Percentiles rank a stretch among this genome's conserved stretches.
These are phyloP conservation scores for Trichoderma reesei DNA, from an alignment of 495 filamentous ascomycete genomes.

Conservation along the genomic window DNA sequence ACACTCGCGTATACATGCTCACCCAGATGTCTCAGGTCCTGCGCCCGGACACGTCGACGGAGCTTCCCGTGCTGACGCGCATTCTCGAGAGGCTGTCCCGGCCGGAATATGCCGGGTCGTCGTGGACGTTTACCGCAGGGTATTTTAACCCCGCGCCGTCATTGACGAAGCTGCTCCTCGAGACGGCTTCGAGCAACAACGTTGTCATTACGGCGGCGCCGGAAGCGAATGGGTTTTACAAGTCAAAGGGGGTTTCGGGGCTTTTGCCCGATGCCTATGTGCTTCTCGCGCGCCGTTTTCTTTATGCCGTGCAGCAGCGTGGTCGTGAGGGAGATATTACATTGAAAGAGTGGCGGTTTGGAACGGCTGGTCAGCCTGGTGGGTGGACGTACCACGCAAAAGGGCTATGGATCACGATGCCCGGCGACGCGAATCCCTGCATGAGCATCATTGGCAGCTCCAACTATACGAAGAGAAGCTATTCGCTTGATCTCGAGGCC, in stretches of 20 bases:
- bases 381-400: conserved; percentile 99
- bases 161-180: conserved; percentile 67
- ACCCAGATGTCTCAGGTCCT: conserved; percentile 79
- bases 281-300: conserved; percentile 70
- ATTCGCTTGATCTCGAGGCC: conserved; percentile 81
- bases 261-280: conserved; percentile 90
- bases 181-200: conserved; percentile 54
- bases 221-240: conserved; percentile 91
- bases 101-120: conserved; percentile 51
- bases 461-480: conserved; percentile 93
- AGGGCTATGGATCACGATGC: conserved; percentile 83
- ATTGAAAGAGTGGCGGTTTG: conserved; percentile 81
- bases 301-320: conserved; percentile 54
- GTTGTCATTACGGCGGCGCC: conserved; percentile 92
- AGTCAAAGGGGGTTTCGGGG: conserved; percentile 75
- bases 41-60: conserved; percentile 71
- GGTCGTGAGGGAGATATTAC: conserved; percentile 52
- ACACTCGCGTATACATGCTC: conserved; percentile 77
- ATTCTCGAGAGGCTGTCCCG: conserved; percentile 57
- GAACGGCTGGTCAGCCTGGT: conserved; percentile 64
- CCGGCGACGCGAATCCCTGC: conserved; percentile 48
- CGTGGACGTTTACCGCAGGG: conserved; percentile 93
- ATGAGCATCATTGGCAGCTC: conserved; percentile 80
- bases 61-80: conserved; percentile 67
- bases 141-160: conserved; percentile 94